Percentiles rank a stretch among this genome's conserved stretches.
These are phyloP conservation scores for Auriculariales sp. DNA, from an alignment of 768 basidiomycete genomes.

Conservation along the genomic window DNA sequence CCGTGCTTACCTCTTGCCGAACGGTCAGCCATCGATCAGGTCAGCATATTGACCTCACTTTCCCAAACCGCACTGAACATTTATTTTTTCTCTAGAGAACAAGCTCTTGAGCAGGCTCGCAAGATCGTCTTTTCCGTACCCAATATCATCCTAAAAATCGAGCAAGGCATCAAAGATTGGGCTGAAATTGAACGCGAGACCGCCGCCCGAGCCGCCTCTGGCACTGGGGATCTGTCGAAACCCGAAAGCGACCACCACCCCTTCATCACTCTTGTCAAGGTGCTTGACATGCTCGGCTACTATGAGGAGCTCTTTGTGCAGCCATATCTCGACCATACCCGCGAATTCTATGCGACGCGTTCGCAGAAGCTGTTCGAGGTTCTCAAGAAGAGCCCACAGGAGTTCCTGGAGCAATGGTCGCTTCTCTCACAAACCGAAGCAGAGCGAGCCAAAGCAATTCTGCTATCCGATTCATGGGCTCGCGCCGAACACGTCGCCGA, in stretches of 20 bases:
- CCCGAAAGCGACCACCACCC: slow-evolving; percentile 15
- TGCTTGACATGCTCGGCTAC: slow-evolving; percentile 40
- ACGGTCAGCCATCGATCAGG: slow-evolving; percentile 28
- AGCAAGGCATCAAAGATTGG: slow-evolving; percentile 34
- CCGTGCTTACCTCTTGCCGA: slow-evolving; percentile 40
- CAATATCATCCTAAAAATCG: slow-evolving; percentile 26
- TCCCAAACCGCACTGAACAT: neutral
- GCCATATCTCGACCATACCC: slow-evolving; percentile 34
- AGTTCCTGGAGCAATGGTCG: slow-evolving; percentile 38
- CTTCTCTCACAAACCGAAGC: slow-evolving; percentile 40
- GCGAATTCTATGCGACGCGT: slow-evolving; percentile 39
- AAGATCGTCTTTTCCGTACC: slow-evolving; percentile 28
- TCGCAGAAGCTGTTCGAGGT: slow-evolving; percentile 24
- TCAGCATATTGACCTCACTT: slow-evolving; percentile 19
- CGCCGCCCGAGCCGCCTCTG: neutral
- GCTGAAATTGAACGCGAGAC: slow-evolving; percentile 37
- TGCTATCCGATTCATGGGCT: slow-evolving; percentile 35
- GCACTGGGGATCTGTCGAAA: neutral
- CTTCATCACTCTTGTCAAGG: slow-evolving; percentile 37
- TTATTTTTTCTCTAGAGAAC: slow-evolving; percentile 17
- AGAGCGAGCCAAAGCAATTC: slow-evolving; percentile 33
- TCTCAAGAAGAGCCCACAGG: slow-evolving; percentile 26
- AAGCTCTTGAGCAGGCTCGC: slow-evolving; percentile 43
- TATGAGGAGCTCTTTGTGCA: slow-evolving; percentile 44
- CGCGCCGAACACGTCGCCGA: slow-evolving; percentile 40